Evolutionary conservation across 345 rosid genomes (phyloP).

Genomic region (Erodium maritimum): DNA sequence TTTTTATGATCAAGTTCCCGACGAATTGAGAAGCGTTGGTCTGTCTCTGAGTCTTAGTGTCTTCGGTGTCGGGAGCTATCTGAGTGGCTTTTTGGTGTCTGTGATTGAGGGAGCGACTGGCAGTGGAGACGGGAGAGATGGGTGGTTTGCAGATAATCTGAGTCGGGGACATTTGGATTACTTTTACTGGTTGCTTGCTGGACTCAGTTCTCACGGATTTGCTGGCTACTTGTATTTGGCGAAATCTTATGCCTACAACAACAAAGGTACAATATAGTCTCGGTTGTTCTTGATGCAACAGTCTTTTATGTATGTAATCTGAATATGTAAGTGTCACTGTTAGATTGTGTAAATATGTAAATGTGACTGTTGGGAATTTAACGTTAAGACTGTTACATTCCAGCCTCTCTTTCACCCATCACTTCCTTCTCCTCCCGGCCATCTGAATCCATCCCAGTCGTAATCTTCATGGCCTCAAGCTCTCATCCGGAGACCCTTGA

Average conservation of each 20-base stretch:
- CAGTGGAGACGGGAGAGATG: slow-evolving; percentile 24
- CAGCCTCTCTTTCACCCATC: too few species aligned
- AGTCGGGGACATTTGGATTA: slow-evolving; percentile 52
- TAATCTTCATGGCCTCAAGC: too few species aligned
- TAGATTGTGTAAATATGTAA: too few species aligned
- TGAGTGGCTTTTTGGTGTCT: slow-evolving; percentile 45
- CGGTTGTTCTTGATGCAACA: too few species aligned
- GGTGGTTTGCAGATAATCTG: slow-evolving; percentile 48
- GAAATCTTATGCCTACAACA: slow-evolving; percentile 26
- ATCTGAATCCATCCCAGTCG: too few species aligned
- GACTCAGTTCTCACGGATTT: slow-evolving; percentile 30
- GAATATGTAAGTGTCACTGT: too few species aligned
- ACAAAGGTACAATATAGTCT: slow-evolving; percentile 7
- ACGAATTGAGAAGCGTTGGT: slow-evolving; percentile 45
- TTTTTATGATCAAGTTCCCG: slow-evolving; percentile 54
- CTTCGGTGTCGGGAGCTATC: slow-evolving; percentile 48
- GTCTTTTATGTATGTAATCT: too few species aligned
- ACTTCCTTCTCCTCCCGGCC: too few species aligned
- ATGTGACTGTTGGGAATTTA: too few species aligned
- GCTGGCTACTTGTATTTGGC: slow-evolving; percentile 27
- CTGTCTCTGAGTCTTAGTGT: slow-evolving; percentile 49
- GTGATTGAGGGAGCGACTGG: slow-evolving; percentile 33
- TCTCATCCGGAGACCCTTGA: too few species aligned
- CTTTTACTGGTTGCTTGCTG: slow-evolving; percentile 45
- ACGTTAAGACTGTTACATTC: too few species aligned